Evolutionary conservation across 1,284 basidiomycete species (phyloP).

Genomic region (Golubevia sp.): DNA sequence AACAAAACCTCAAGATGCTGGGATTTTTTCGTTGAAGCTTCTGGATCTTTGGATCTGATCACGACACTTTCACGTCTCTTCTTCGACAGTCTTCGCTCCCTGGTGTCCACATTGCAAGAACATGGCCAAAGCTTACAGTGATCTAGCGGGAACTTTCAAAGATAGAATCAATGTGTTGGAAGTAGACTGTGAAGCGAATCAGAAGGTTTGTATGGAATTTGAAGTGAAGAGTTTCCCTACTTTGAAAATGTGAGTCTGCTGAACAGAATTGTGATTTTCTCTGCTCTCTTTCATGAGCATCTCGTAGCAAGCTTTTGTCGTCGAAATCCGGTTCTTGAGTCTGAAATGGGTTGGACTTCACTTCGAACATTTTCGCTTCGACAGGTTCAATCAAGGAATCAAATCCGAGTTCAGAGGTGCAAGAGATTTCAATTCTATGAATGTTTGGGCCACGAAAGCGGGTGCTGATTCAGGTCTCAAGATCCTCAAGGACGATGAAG

Average conservation of each 20-base stretch:
- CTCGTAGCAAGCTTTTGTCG: too few species aligned
- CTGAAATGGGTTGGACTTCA: too few species aligned
- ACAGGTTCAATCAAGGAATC: constrained; percentile 36
- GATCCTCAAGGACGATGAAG: constrained; percentile 16
- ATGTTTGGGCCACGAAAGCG: constrained; percentile 43
- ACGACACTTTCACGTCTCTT: background rate
- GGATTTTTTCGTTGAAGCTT: background rate
- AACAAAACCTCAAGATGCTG: background rate
- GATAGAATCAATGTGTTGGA: constrained; percentile 50
- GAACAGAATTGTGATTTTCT: too few species aligned
- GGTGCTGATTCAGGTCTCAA: constrained; percentile 27
- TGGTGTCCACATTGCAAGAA: constrained; percentile 59
- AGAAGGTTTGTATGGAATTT: constrained; percentile 30
- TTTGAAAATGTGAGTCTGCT: constrained; percentile 30
- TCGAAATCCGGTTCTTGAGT: too few species aligned
- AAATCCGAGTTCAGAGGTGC: constrained; percentile 37
- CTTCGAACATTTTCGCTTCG: background rate
- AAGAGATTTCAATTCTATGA: constrained; percentile 41
- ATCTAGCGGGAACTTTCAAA: constrained; percentile 32
- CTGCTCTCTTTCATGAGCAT: too few species aligned
- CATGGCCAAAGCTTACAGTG: constrained; percentile 42
- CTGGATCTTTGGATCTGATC: background rate
- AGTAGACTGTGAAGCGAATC: constrained; percentile 47
- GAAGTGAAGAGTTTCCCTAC: constrained; percentile 38
- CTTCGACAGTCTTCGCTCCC: constrained; percentile 36